phyloP scores from a whole-genome alignment of 2,329 filamentous ascomycete species.

The Teratosphaeria epicoccoides region DNA sequence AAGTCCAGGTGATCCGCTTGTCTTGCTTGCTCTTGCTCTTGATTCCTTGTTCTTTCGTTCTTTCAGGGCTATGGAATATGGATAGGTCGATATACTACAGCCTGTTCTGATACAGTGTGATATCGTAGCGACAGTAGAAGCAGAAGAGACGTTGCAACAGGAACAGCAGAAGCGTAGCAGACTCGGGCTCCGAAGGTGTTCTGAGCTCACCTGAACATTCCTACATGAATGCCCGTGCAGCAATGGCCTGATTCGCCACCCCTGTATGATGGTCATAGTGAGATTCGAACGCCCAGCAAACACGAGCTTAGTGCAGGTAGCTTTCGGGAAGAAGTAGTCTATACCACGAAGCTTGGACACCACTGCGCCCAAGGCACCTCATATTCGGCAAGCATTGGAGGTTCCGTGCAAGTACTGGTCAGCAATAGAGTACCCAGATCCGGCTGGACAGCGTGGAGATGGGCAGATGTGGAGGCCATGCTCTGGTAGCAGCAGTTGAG shows the following conservation, averaged over 20 bases:
- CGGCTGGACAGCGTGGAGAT: neutral
- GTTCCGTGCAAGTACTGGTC: no score
- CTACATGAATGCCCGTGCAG: neutral
- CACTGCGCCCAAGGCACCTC: neutral
- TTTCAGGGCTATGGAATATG: neutral
- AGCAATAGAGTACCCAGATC: neutral
- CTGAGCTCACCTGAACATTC: neutral
- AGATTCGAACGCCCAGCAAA: neutral
- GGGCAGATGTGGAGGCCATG: neutral
- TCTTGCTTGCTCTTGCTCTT: neutral
- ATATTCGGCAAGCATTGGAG: neutral
- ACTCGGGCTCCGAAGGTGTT: no score
- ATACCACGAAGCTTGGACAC: neutral
- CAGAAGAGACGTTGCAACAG: neutral
- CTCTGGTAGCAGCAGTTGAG: neutral
- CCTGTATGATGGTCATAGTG: neutral
- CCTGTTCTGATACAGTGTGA: neutral
- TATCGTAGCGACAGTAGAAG: neutral
- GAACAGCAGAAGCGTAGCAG: neutral
- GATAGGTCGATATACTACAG: no score
- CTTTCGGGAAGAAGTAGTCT: neutral
- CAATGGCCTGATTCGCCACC: neutral
- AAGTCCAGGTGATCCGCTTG: no score
- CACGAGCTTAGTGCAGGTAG: neutral
- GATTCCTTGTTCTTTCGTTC: neutral